These are phyloP conservation scores for Cajanus cajan DNA, from an alignment of 306 rosid species.

Conservation along the genomic window DNA sequence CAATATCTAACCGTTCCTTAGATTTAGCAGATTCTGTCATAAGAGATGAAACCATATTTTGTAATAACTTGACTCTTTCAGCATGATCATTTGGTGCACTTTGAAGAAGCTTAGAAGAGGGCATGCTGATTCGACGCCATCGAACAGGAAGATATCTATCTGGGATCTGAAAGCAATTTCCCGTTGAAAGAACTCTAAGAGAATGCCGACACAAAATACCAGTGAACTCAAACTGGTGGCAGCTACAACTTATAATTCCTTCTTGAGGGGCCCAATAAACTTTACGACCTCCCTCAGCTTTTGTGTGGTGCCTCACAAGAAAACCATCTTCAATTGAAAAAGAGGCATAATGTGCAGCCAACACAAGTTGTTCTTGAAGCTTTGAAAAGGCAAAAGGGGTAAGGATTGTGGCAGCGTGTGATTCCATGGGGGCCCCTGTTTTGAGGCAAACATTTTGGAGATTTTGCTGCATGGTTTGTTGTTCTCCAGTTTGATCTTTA, in stretches of 20 bases:
- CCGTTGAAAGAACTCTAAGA: slow-evolving; percentile 90
- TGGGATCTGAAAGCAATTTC: slow-evolving; percentile 93
- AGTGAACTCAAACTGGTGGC: slow-evolving; percentile 91
- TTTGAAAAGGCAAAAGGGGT: slow-evolving; percentile 92
- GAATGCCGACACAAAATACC: slow-evolving; percentile 94
- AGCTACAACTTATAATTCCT: slow-evolving; percentile 90
- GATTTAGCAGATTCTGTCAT: slow-evolving; percentile 88
- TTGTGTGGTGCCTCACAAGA: slow-evolving; percentile 95
- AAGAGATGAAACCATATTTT: slow-evolving; percentile 72
- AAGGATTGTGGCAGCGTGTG: slow-evolving; percentile 82
- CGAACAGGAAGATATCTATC: slow-evolving; percentile 90
- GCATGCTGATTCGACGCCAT: slow-evolving; percentile 81
- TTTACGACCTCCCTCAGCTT: slow-evolving; percentile 82
- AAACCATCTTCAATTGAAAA: slow-evolving; percentile 84
- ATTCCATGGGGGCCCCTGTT: slow-evolving; percentile 99
- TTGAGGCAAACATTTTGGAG: slow-evolving; percentile 92
- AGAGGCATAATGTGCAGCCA: slow-evolving; percentile 96
- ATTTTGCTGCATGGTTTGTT: slow-evolving; percentile 98
- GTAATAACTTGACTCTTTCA: slow-evolving; percentile 74
- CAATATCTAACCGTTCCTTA: slow-evolving; percentile 73
- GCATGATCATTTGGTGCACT: slow-evolving; percentile 55
- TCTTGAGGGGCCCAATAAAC: slow-evolving; percentile 81
- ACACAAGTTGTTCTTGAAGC: slow-evolving; percentile 94
- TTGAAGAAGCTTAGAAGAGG: slow-evolving; percentile 61
- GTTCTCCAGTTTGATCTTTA: slow-evolving; percentile 96